phyloP scores from a whole-genome alignment of 23 red algal genomes.

The Gracilaria gracilis region DNA sequence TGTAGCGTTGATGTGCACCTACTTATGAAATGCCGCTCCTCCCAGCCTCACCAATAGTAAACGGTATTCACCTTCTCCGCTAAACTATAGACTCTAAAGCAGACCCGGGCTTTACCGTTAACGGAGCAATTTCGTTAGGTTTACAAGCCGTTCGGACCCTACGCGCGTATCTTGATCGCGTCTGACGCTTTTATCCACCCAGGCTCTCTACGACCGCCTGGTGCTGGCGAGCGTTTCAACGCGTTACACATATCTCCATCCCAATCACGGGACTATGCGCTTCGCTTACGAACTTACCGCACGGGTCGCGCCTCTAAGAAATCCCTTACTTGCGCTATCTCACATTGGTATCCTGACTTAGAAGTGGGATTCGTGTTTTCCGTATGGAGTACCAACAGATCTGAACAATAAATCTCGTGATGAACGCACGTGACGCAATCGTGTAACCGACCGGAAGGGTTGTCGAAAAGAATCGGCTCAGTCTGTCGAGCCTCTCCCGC shows the following conservation, averaged over 20 bases:
- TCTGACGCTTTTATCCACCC: background rate
- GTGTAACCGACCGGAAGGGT: background rate
- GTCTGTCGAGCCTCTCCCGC: too few relatives aligned
- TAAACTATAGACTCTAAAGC: background rate
- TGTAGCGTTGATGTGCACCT: background rate
- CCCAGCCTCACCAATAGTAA: background rate
- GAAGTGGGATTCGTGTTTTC: constrained; percentile 7
- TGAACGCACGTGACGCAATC: background rate
- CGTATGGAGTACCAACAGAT: background rate
- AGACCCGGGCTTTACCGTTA: background rate
- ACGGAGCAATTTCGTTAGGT: background rate
- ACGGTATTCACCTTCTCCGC: background rate
- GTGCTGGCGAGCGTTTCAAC: background rate
- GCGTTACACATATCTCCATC: background rate
- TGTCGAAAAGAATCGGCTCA: background rate
- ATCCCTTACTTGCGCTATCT: background rate
- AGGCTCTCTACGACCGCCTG: background rate
- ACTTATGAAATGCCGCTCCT: background rate
- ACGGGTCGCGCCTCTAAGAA: background rate
- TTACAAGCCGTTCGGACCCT: constrained; percentile 27
- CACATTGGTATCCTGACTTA: background rate
- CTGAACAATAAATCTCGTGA: background rate
- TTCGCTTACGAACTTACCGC: background rate
- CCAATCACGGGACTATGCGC: background rate
- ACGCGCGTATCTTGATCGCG: background rate